phyloP scores from a whole-genome alignment of 2,329 filamentous ascomycete species.

The Colletotrichum sp. region DNA sequence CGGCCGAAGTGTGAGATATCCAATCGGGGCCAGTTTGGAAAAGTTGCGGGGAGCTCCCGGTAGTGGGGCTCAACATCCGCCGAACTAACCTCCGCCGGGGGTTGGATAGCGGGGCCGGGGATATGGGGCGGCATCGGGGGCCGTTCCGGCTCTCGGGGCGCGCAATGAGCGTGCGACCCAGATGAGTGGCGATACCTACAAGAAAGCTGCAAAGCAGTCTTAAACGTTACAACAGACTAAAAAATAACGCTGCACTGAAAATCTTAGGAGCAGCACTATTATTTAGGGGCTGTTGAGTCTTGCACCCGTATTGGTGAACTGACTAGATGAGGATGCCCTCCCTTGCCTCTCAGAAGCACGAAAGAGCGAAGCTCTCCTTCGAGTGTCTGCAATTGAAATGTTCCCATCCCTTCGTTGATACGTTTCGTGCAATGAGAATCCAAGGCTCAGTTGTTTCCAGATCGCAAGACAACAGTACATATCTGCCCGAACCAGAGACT shows the following conservation, averaged over 20 bases:
- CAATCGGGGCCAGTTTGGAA: background rate
- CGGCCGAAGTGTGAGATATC: background rate
- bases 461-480: background rate
- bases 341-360: background rate
- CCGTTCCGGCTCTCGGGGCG: background rate
- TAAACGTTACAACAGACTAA: no score
- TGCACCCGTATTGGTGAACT: background rate
- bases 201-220: no score
- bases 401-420: background rate
- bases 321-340: background rate
- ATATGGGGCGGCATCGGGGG: background rate
- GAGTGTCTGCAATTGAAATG: background rate
- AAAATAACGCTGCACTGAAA: no score
- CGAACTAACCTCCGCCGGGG: no score
- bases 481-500: background rate
- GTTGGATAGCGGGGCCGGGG: no score
- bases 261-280: background rate
- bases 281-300: background rate
- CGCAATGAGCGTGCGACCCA: background rate
- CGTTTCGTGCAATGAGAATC: background rate
- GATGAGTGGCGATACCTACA: no score
- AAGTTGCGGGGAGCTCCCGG: no score
- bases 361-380: background rate
- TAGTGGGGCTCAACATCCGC: no score
- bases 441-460: fast-evolving